Percentiles rank a stretch among this genome's conserved stretches.
phyloP scores from a whole-genome alignment of 2,329 filamentous ascomycete species.

The Hypoxylon sp. region DNA sequence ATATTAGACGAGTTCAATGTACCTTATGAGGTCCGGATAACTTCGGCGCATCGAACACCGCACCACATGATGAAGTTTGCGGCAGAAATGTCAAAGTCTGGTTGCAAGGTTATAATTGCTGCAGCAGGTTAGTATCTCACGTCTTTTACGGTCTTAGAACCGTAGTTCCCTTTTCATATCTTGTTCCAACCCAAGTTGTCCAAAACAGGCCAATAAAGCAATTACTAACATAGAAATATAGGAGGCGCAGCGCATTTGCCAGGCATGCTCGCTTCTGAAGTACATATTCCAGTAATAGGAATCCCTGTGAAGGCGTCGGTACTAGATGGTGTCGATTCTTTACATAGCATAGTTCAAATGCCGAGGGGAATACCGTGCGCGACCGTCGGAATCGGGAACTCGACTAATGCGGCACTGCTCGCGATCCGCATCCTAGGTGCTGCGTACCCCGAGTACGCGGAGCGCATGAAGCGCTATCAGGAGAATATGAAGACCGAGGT shows the following conservation, averaged over 20 bases:
- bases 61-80: conserved; percentile 78
- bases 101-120: conserved; percentile 81
- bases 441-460: conserved; percentile 68
- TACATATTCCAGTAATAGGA: conserved; percentile 81
- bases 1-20: conserved; percentile 79
- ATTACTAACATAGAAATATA: conserved; percentile 21
- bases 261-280: conserved; percentile 71
- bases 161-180: too few species aligned
- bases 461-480: conserved; percentile 73
- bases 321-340: conserved; percentile 78
- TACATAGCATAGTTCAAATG: conserved; percentile 84
- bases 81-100: conserved; percentile 72
- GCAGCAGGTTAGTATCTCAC: conserved; percentile 67
- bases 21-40: conserved; percentile 80
- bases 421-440: conserved; percentile 77
- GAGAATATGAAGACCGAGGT: conserved; percentile 75
- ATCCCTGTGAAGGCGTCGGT: conserved; percentile 82
- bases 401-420: conserved; percentile 81
- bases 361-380: conserved; percentile 80
- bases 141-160: neutral
- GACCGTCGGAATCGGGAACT: conserved; percentile 85
- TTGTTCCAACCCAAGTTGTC: neutral
- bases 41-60: conserved; percentile 84
- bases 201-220: neutral
- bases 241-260: conserved; percentile 80